Base-by-base conservation (phyloP, 306 rosid genomes). In the Gleditsia sinensis region DNA sequence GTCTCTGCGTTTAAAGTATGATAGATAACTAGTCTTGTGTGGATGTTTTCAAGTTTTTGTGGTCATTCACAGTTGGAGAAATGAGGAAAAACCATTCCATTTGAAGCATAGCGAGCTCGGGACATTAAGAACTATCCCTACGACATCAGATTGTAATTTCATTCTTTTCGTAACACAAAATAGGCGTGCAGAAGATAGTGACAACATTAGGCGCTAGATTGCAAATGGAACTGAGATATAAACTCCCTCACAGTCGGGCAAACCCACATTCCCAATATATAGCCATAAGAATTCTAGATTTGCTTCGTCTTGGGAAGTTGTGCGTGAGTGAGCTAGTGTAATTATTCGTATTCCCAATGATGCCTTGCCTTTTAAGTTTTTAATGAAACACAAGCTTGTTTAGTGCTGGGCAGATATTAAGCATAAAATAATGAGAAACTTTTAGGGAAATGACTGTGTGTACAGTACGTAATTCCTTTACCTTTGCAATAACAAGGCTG, bases 401-500 rank as follows among this genome's bases (percentile, higher is more conserved):
- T 42, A 67, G 81, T 78, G 81, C 81, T 54, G 24, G 68, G 75
- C 5, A 74, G 81, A 84, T 83, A 76, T 36, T 57, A 80, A 76
- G 75, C 79, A 81, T 73, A 85, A 86, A 84, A 88, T 82, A 86
- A 74, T 75, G 78, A 75, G 67, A 75, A 84, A 88, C 90, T 88
- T 92, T 89, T 74, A 34, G 86, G 73, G 73, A 86, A 89, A 86
- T 86, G 81, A 83, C 86, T 58, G 87, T 56, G 86, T 69, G 82
- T 74, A 61, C 65, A 81, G 92, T 88, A 84, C 91, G 90, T 89
- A 91, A 87, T 91, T 91, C 88, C 90, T 83, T 80, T 69, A 77
- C 90, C 90, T 88, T 90, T 92, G 79, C 88, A 82, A 83, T 74
- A 90, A 86, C 86, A 88, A 92, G 89, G 94, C 96, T 85, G 96